These are phyloP conservation scores for Datisca glomerata DNA, from an alignment of 306 rosid species.

Conservation along the genomic window DNA sequence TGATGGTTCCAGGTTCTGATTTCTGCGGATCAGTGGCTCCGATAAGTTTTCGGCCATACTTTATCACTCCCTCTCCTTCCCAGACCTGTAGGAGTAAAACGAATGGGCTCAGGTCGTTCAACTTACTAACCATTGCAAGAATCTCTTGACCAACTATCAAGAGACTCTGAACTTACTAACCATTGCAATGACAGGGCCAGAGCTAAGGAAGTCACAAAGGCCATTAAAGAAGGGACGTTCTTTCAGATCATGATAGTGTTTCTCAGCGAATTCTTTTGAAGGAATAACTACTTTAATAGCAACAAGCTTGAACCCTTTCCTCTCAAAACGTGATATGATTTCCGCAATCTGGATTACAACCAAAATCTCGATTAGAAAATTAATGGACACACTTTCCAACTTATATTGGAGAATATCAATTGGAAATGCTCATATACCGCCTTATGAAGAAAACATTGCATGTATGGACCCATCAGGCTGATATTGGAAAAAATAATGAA, in stretches of 20 bases:
- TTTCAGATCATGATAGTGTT: slow-evolving; percentile 85
- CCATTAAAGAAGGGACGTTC: slow-evolving; percentile 92
- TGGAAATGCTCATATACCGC: not conserved
- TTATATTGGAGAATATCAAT: not conserved
- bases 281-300: slow-evolving; percentile 77
- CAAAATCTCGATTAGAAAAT: slow-evolving; percentile 4
- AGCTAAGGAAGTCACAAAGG: slow-evolving; percentile 83
- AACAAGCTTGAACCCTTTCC: slow-evolving; percentile 84
- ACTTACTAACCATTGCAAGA: slow-evolving; percentile 71
- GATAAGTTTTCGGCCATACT: slow-evolving; percentile 79
- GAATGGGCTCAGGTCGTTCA: slow-evolving; percentile 2
- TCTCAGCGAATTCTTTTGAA: slow-evolving; percentile 68
- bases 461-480: not conserved
- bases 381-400: not conserved
- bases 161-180: slow-evolving; percentile 36
- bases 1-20: slow-evolving; percentile 92
- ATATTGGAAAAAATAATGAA: not conserved
- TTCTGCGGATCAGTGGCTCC: slow-evolving; percentile 98
- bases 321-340: slow-evolving; percentile 84
- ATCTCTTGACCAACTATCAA: not conserved
- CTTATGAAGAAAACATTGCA: not conserved
- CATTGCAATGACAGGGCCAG: slow-evolving; percentile 94
- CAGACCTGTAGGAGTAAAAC: slow-evolving; percentile 47
- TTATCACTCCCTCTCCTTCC: slow-evolving; percentile 94
- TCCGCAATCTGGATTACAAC: slow-evolving; percentile 55